These are phyloP conservation scores for Protea cynaroides DNA, from an alignment of 164 flowering plant species.

Conservation along the genomic window DNA sequence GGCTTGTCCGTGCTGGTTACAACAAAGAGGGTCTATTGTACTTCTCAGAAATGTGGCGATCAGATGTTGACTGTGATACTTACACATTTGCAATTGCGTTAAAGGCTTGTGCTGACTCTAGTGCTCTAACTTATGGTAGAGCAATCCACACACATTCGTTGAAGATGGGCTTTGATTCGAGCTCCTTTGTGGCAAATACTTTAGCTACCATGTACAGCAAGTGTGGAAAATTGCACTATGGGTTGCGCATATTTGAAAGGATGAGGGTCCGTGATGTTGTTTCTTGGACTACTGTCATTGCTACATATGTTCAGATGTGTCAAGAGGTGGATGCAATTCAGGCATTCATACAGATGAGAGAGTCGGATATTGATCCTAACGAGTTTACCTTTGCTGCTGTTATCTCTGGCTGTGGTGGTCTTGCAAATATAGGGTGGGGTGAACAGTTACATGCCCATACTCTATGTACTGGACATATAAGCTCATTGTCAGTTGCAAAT, in stretches of 20 bases:
- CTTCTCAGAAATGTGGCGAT: conserved; percentile 61
- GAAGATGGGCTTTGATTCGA: conserved; percentile 49
- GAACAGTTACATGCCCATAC: conserved; percentile 60
- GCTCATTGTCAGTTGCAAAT: conserved; percentile 63
- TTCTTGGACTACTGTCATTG: conserved; percentile 66
- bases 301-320: conserved; percentile 47
- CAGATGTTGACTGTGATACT: conserved; percentile 47
- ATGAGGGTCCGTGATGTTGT: conserved; percentile 62
- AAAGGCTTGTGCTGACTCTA: conserved; percentile 72
- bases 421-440: conserved; percentile 50
- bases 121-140: conserved; percentile 45
- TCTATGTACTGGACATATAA: conserved; percentile 28
- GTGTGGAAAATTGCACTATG: conserved; percentile 66
- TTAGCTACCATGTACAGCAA: conserved; percentile 67
- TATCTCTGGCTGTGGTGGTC: conserved; percentile 48
- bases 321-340: conserved; percentile 40
- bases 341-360: conserved; percentile 46
- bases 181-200: conserved; percentile 62
- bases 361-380: conserved; percentile 53
- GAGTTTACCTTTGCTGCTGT: conserved; percentile 74
- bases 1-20: conserved; percentile 58
- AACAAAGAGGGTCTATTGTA: conserved; percentile 38
- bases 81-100: conserved; percentile 64
- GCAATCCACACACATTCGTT: conserved; percentile 55
- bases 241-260: conserved; percentile 51